Base-by-base conservation (phyloP, 108 stramenopile genomes). In the Aurantiochytrium sp. region DNA sequence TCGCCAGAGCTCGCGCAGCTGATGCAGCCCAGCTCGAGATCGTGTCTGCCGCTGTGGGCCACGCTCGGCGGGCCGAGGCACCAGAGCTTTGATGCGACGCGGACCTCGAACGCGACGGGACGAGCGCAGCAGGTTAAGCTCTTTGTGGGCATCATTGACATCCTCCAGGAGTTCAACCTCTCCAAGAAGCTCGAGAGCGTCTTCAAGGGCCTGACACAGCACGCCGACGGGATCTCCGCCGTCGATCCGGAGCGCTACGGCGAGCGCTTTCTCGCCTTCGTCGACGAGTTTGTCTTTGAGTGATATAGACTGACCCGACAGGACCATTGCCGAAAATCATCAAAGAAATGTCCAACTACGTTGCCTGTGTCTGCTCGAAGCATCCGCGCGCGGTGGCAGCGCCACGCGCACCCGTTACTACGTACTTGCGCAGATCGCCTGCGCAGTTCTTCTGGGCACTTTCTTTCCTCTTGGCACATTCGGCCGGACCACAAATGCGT, bases 101-200 rank as follows among this genome's bases (percentile, higher is more conserved):
- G 73, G 17, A 48, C 30, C 73, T 48, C 42, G 42, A 81, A 81
- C 30, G 42, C 42, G n/a, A 41, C 39, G 27, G 42, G 45, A 37
- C 73, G 42, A 6, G 24, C 6, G 73, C 19, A 81, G 8, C 21
- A 12, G 27, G 73, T 81, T 17, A 48, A 41, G n/a, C 73, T 81
- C 27, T 81, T 48, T 2, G 45, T 81, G 39, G 73, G 73, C 39
- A 48, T 81, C 24, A 81, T 81, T 81, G 73, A 81, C 73, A 81
- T 81, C 0, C 73, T 81, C 30, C 73, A 81, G 73, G 42, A 48
- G 42, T 81, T 81, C 73, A 81, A 81, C 30, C 73, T 81, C 6
- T 81, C 73, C 73, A 81, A 81, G 45, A 81, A 81, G 73, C 73
- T 81, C 10, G 73, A 81, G 45, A 81, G 73, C 30, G 73, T 81